A percentile compares a stretch with the other conserved stretches of the same genome.
Evolutionary conservation across 2,329 filamentous ascomycete genomes (phyloP).

Genomic region (Cyclaneusma minus): DNA sequence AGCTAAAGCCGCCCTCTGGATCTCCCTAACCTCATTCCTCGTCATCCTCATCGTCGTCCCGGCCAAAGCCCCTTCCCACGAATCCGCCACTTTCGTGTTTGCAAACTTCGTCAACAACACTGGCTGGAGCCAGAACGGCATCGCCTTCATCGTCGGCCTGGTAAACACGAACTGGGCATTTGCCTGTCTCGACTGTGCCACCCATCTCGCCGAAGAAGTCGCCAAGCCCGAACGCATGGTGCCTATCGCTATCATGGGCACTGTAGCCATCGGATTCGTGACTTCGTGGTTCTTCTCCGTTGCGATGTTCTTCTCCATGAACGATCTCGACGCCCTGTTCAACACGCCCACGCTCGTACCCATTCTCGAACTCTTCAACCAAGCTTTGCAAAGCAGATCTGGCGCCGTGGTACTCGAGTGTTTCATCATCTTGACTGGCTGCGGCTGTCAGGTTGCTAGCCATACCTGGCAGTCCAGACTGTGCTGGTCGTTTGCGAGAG

Average conservation of each 20-base stretch:
- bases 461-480: conserved; percentile 25
- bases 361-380: conserved; percentile 25
- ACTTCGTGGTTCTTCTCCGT: conserved; percentile 25
- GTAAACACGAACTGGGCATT: conserved; percentile 23
- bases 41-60: conserved; percentile 24
- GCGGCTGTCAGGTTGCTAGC: conserved; percentile 21
- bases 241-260: conserved; percentile 25
- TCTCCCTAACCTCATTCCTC: conserved; percentile 24
- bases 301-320: conserved; percentile 27
- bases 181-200: conserved; percentile 26
- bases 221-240: conserved; percentile 22
- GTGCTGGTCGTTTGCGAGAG: conserved; percentile 27
- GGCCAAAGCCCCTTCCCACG: conserved; percentile 22
- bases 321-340: conserved; percentile 21
- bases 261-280: conserved; percentile 25
- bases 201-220: conserved; percentile 31
- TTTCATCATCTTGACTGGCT: conserved; percentile 26
- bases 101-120: conserved; percentile 25
- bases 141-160: conserved; percentile 30
- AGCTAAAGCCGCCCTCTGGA: conserved; percentile 17
- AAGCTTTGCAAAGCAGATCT: conserved; percentile 22
- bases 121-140: conserved; percentile 25
- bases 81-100: conserved; percentile 25
- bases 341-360: conserved; percentile 20
- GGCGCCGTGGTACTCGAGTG: conserved; percentile 24